phyloP scores from a whole-genome alignment of 1,284 basidiomycete genomes.

The Apiotrichum akiyoshidainum region DNA sequence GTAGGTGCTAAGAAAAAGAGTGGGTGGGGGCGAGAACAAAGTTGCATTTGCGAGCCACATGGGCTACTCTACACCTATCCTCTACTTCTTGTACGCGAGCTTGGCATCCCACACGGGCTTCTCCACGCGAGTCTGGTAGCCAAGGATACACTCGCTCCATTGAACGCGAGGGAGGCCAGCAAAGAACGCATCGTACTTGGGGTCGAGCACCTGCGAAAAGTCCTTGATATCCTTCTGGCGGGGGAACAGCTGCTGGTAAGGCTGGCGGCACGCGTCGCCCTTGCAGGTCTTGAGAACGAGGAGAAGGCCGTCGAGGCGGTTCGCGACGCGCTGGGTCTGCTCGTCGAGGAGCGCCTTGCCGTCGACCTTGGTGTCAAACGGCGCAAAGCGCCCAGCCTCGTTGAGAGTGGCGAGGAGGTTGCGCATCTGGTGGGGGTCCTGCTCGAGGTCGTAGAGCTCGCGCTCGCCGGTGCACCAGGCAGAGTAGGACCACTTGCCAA shows the following conservation, averaged over 20 bases:
- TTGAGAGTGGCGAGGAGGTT: conserved; percentile 32
- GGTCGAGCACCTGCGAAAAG: conserved; percentile 25
- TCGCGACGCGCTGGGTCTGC: not conserved
- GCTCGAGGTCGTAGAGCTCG: conserved; percentile 39
- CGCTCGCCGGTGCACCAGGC: conserved; percentile 47
- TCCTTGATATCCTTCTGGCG: conserved; percentile 6
- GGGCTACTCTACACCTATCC: too few species aligned
- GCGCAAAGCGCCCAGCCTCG: conserved; percentile 17
- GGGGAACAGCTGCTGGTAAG: conserved; percentile 32
- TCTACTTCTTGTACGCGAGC: not conserved
- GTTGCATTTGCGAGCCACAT: too few species aligned
- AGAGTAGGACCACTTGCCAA: conserved; percentile 22
- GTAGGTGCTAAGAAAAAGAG: too few species aligned
- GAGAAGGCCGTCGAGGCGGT: conserved; percentile 38
- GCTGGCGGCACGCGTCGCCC: conserved; percentile 30
- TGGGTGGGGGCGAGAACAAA: too few species aligned
- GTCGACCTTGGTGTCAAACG: conserved; percentile 6
- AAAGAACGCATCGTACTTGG: conserved; percentile 32
- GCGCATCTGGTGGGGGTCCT: conserved; percentile 35
- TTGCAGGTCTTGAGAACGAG: conserved; percentile 40
- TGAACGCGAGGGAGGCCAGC: conserved; percentile 29
- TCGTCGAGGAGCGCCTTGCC: not conserved
- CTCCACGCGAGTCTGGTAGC: conserved; percentile 25
- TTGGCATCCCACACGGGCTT: conserved; percentile 26
- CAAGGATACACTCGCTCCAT: conserved; percentile 28